Conservation (phyloP, 129 eudicot species). For the Dittrichia graveolens region DNA sequence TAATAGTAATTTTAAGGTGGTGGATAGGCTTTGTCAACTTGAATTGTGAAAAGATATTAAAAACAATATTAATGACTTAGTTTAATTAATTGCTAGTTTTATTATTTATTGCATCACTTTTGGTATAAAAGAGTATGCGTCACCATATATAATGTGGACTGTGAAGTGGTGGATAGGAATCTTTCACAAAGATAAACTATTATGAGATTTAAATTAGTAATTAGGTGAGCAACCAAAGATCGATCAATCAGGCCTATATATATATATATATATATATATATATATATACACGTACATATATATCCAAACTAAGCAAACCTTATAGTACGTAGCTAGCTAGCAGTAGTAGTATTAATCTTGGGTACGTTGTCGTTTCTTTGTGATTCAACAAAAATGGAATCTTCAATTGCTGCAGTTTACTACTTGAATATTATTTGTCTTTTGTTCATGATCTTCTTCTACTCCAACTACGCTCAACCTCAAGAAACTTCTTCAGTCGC, state of each 20-base stretch:
- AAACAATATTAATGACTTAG: too few relatives aligned
- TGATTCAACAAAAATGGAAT: slow-evolving; percentile 21
- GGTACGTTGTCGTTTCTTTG: too few relatives aligned
- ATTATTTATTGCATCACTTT: not conserved
- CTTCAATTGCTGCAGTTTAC: not conserved
- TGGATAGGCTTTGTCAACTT: too few relatives aligned
- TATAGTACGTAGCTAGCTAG: not conserved
- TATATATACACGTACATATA: too few relatives aligned
- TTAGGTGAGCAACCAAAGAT: slow-evolving; percentile 35
- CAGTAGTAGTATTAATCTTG: not conserved
- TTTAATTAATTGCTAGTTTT: too few relatives aligned
- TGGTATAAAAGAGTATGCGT: not conserved
- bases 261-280: too few relatives aligned
- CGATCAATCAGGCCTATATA: too few relatives aligned
- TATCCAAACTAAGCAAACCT: not conserved
- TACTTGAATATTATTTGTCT: not conserved
- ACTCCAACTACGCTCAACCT: slow-evolving; percentile 11
- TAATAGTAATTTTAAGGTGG: too few relatives aligned
- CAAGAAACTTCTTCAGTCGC: not conserved
- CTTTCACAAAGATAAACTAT: slow-evolving; percentile 2
- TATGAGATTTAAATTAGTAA: not conserved
- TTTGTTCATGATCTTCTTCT: slow-evolving; percentile 1
- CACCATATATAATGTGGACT: slow-evolving; percentile 11
- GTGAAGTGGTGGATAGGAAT: not conserved
- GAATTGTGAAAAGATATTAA: too few relatives aligned